Evolutionary conservation across 1,284 basidiomycete genomes (phyloP).

Genomic region (Xerocomus minutiporus): DNA sequence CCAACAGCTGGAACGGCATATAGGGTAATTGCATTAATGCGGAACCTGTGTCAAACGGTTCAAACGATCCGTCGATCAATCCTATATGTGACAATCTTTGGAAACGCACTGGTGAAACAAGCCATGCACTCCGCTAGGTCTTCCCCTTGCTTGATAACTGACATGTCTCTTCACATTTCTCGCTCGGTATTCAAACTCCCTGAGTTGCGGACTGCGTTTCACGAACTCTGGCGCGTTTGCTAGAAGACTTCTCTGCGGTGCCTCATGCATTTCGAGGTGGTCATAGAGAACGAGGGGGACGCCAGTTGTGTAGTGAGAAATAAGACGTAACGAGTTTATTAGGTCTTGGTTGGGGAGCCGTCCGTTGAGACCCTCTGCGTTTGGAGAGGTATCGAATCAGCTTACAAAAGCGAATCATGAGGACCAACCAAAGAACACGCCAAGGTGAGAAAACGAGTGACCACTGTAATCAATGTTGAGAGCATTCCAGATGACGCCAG

Average conservation of each 20-base stretch:
- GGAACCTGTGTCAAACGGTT: conserved; percentile 54
- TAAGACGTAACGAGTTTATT: conserved; percentile 76
- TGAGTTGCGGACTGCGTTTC: conserved; percentile 40
- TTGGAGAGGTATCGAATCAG: background rate
- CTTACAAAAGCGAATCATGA: background rate
- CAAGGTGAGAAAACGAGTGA: conserved; percentile 93
- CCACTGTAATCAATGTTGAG: conserved; percentile 94
- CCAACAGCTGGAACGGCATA: conserved; percentile 85
- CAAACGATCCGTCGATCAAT: conserved; percentile 1
- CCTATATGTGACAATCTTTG: background rate
- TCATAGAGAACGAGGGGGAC: conserved; percentile 78
- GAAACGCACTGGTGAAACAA: conserved; percentile 68
- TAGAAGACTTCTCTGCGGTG: conserved; percentile 34
- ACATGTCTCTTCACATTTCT: conserved; percentile 65
- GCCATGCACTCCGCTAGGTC: conserved; percentile 74
- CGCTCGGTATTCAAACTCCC: conserved; percentile 53
- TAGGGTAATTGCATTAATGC: conserved; percentile 91
- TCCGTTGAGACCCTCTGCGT: conserved; percentile 90
- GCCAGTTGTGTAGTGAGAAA: conserved; percentile 67
- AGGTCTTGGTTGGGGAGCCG: conserved; percentile 95
- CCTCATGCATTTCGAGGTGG: conserved; percentile 52
- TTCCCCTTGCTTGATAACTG: conserved; percentile 64
- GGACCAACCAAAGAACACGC: conserved; percentile 79
- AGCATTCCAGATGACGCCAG: conserved; percentile 92
- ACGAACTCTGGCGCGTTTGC: conserved; percentile 47